Conservation (phyloP, 2,329 filamentous ascomycete species). For the Emmonsiellopsis sp. region DNA sequence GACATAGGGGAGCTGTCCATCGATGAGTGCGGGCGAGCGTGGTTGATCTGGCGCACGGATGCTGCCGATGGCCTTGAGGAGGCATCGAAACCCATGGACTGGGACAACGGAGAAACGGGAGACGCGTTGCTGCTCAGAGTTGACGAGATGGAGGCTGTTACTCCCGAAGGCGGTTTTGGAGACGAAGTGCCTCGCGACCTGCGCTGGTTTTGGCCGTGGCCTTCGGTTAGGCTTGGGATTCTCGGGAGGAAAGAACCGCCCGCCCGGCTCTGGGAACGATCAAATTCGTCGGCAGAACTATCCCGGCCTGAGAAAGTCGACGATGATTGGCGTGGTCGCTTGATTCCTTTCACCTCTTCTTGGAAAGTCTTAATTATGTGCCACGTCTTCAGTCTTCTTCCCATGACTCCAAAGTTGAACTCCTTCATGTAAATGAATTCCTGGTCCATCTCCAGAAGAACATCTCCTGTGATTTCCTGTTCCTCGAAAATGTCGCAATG, state of each 20-base stretch:
- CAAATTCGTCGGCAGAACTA: constrained; percentile 32
- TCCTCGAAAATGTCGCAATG: constrained; percentile 93
- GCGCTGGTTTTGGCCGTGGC: constrained; percentile 1
- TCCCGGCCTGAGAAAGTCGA: constrained; percentile 34
- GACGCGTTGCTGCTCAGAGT: constrained; percentile 29
- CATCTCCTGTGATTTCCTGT: constrained; percentile 91
- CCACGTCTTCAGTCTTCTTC: constrained; percentile 84
- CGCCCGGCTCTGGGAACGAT: constrained; percentile 32
- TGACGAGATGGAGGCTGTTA: constrained; percentile 21
- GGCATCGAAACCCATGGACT: constrained; percentile 32
- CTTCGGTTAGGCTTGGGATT: constrained; percentile 31
- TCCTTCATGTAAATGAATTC: constrained; percentile 91
- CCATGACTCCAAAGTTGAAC: constrained; percentile 86
- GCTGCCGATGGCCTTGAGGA: constrained; percentile 61
- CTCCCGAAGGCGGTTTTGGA: constrained; percentile 6
- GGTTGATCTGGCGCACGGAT: constrained; percentile 70
- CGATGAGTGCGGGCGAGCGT: constrained; percentile 79
- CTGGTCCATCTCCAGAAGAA: constrained; percentile 89
- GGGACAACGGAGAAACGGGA: constrained; percentile 35
- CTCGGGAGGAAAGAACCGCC: constrained; percentile 33
- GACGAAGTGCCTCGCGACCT: constrained; percentile 8
- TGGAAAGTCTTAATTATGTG: constrained; percentile 90
- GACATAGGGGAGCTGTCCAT: constrained; percentile 55
- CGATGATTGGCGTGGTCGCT: constrained; percentile 32
- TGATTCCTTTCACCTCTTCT: constrained; percentile 64